These are phyloP conservation scores for Neoboletus subvelutipes DNA, from an alignment of 768 basidiomycete species.

Conservation along the genomic window DNA sequence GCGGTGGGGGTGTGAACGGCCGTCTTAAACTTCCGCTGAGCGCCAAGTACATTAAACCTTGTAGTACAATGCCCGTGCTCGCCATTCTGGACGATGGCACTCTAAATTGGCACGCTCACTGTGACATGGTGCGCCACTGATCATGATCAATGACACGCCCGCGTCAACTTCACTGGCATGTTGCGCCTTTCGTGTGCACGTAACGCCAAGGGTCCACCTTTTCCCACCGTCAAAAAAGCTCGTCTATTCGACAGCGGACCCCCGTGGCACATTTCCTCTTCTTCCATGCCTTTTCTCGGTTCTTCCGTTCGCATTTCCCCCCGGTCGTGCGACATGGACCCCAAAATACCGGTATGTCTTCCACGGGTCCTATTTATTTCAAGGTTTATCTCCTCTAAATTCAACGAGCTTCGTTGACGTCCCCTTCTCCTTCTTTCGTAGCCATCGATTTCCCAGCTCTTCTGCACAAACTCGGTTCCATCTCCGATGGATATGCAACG, in stretches of 20 bases:
- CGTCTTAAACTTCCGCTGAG: background rate
- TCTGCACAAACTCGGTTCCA: conserved; percentile 28
- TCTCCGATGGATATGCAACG: conserved; percentile 22
- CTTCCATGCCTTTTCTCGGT: conserved; percentile 7
- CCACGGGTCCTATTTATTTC: background rate
- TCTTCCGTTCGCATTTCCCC: background rate
- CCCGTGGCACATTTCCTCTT: background rate
- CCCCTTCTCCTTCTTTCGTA: background rate
- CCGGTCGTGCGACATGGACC: conserved; percentile 7
- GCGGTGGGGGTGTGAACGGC: too few species aligned
- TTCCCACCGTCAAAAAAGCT: background rate
- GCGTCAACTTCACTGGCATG: too few species aligned
- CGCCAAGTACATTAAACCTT: background rate
- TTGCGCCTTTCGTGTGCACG: background rate
- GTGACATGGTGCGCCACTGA: too few species aligned
- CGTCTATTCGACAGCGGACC: background rate
- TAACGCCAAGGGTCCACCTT: background rate
- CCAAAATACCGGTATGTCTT: conserved; percentile 25
- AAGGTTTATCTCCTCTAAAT: background rate
- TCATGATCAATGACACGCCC: too few species aligned
- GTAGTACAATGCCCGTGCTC: conserved; percentile 15
- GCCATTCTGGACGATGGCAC: conserved; percentile 21
- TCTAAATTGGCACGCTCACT: background rate
- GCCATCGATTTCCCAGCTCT: conserved; percentile 30
- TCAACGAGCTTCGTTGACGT: background rate